phyloP scores from a whole-genome alignment of 352 stramenopile species.

The Globisporangium nodosum region DNA sequence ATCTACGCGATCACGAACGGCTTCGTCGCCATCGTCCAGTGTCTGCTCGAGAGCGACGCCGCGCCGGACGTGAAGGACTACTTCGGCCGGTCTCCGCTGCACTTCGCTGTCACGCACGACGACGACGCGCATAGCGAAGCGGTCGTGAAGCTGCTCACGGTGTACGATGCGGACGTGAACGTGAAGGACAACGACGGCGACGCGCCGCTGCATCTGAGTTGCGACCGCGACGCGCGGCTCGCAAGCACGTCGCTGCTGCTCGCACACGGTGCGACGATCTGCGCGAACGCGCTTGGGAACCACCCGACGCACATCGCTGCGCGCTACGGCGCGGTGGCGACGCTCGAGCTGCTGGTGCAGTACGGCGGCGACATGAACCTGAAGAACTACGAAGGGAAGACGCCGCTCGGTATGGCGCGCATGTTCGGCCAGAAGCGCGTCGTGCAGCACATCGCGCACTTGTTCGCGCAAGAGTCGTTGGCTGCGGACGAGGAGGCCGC shows the following conservation, averaged over 20 bases:
- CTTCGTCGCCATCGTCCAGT: conserved; percentile 38
- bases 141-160: conserved; percentile 47
- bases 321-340: conserved; percentile 51
- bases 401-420: conserved; percentile 63
- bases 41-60: conserved; percentile 50
- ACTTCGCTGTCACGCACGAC: conserved; percentile 44
- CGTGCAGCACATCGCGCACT: conserved; percentile 53
- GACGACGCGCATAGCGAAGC: conserved; percentile 17
- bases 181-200: conserved; percentile 66
- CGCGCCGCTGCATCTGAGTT: conserved; percentile 57
- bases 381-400: conserved; percentile 80
- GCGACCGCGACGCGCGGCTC: conserved; percentile 36
- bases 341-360: conserved; percentile 61
- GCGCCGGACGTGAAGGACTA: conserved; percentile 54
- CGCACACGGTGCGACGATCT: conserved; percentile 41
- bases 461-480: conserved; percentile 50
- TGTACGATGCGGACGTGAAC: conserved; percentile 72
- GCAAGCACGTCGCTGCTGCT: conserved; percentile 57
- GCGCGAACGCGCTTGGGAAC: conserved; percentile 55
- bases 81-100: conserved; percentile 60
- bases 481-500: neutral
- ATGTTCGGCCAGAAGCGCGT: conserved; percentile 56
- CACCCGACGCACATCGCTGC: conserved; percentile 73
- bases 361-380: conserved; percentile 82
- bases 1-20: conserved; percentile 72